A percentile compares a stretch with the other conserved stretches of the same genome.
phyloP scores from a whole-genome alignment of 768 basidiomycete species.

The Coprinopsis cinerea region DNA sequence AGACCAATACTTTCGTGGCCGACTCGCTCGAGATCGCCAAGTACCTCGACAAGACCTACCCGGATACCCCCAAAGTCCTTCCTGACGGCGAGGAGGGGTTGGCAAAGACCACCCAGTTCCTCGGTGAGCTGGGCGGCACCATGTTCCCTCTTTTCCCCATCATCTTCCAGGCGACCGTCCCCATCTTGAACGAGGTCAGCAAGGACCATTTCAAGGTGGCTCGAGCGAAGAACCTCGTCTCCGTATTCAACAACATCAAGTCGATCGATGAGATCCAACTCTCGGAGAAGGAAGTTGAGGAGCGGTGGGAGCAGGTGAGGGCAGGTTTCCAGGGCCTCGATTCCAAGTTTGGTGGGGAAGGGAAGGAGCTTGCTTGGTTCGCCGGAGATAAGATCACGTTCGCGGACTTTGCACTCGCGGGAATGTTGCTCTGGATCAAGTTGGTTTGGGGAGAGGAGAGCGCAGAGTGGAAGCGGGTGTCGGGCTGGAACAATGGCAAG shows the following conservation, averaged over 20 bases:
- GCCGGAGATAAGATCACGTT: slow-evolving; percentile 10
- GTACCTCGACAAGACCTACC: slow-evolving; percentile 47
- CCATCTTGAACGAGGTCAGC: background rate
- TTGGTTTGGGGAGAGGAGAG: slow-evolving; percentile 27
- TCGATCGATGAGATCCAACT: slow-evolving; percentile 3
- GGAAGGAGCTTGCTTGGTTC: slow-evolving; percentile 4
- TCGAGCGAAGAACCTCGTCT: slow-evolving; percentile 3
- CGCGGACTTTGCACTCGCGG: slow-evolving; percentile 11
- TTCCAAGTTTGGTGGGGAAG: background rate
- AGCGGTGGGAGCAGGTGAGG: slow-evolving; percentile 8
- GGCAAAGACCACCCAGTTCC: background rate
- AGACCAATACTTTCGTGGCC: slow-evolving; percentile 19
- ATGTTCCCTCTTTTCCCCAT: background rate
- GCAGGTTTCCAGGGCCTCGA: slow-evolving; percentile 2
- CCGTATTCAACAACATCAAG: background rate
- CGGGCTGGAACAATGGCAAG: slow-evolving; percentile 28
- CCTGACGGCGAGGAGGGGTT: slow-evolving; percentile 9
- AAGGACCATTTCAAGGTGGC: background rate
- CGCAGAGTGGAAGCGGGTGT: slow-evolving; percentile 32
- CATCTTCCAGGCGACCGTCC: background rate
- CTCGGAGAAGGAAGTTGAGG: background rate
- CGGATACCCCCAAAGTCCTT: slow-evolving; percentile 34
- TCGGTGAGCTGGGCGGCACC: background rate
- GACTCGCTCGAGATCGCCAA: slow-evolving; percentile 43
- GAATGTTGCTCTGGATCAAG: slow-evolving; percentile 22